Percentiles rank a stretch among this genome's conserved stretches.
Conservation (phyloP, 495 filamentous ascomycete species). For the Achaetomiella virescens region DNA sequence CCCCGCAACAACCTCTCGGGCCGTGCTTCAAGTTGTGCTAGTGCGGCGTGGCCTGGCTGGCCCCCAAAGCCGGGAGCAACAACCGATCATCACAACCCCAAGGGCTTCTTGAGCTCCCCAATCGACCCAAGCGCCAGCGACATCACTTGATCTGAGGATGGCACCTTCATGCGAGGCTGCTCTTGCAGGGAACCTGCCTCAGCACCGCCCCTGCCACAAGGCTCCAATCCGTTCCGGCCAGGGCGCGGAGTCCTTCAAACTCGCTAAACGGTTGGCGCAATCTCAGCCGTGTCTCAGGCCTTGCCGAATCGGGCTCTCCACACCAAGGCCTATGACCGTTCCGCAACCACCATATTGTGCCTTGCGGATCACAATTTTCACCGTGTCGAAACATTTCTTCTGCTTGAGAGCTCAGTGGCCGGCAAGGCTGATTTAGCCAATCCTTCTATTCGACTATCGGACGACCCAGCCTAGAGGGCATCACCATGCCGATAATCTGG, state of each 20-base stretch:
- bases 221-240: slow-evolving; percentile 30
- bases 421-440: slow-evolving; percentile 10
- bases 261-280: slow-evolving; percentile 34
- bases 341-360: slow-evolving; percentile 5
- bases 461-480: neutral
- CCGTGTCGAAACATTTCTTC: slow-evolving; percentile 15
- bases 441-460: slow-evolving; percentile 6
- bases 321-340: slow-evolving; percentile 13
- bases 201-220: slow-evolving; percentile 24
- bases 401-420: neutral
- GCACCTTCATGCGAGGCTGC: slow-evolving; percentile 18
- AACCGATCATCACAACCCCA: neutral
- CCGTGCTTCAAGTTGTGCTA: neutral
- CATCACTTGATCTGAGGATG: neutral
- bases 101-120: neutral
- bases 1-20: neutral
- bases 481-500: neutral
- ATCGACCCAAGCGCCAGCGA: neutral
- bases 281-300: slow-evolving; percentile 36
- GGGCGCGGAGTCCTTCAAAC: slow-evolving; percentile 31
- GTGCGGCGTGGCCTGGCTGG: neutral
- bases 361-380: slow-evolving; percentile 1
- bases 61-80: neutral
- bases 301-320: slow-evolving; percentile 24
- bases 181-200: slow-evolving; percentile 17